phyloP scores from a whole-genome alignment of 2,329 filamentous ascomycete genomes.

The Plectosphaerella plurivora region DNA sequence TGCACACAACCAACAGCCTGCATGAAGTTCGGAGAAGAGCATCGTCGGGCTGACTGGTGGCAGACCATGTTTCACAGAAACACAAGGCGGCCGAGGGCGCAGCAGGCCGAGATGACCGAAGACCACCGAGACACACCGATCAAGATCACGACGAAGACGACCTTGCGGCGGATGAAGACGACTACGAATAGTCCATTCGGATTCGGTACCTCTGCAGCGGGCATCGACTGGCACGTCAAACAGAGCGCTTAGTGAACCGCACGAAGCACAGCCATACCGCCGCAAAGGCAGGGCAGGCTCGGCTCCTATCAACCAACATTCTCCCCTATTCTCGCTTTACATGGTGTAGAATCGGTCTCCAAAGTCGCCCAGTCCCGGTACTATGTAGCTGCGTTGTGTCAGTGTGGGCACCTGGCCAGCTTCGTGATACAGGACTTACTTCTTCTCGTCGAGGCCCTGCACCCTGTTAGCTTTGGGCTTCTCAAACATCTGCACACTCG shows the following conservation, averaged over 20 bases:
- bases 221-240: no score
- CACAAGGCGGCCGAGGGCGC: neutral
- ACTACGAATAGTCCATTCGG: slow-evolving; percentile 27
- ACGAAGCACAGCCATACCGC: no score
- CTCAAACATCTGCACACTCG: neutral
- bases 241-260: no score
- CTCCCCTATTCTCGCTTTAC: slow-evolving; percentile 30
- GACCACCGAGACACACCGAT: slow-evolving; percentile 17
- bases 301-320: no score
- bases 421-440: slow-evolving; percentile 53
- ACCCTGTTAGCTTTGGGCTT: neutral
- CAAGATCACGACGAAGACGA: slow-evolving; percentile 47
- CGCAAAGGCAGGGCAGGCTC: no score
- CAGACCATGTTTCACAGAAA: slow-evolving; percentile 1
- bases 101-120: neutral
- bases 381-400: slow-evolving; percentile 71
- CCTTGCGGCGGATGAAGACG: slow-evolving; percentile 50
- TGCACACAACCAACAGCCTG: neutral
- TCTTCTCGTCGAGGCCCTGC: slow-evolving; percentile 90
- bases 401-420: slow-evolving; percentile 4
- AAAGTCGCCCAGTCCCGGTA: slow-evolving; percentile 91
- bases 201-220: no score
- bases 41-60: neutral
- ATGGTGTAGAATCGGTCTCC: slow-evolving; percentile 95
- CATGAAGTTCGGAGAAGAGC: no score